Evolutionary conservation across 306 rosid species (phyloP).

Genomic region (Cyclanthera cordifolia): DNA sequence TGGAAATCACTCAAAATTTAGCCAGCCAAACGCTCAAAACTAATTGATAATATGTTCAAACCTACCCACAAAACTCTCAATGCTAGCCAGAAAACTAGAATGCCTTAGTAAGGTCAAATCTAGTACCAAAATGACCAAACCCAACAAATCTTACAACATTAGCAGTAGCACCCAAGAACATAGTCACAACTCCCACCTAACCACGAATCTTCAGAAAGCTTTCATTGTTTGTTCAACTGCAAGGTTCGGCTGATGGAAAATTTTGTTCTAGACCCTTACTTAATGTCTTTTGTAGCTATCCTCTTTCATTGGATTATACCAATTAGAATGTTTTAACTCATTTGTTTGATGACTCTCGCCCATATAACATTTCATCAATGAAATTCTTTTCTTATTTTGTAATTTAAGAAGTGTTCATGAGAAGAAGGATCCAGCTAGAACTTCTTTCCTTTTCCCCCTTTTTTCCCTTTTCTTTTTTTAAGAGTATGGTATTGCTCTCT

Average conservation of each 20-base stretch:
- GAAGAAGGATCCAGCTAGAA: neutral
- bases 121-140: neutral
- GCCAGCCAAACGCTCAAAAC: neutral
- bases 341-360: neutral
- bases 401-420: neutral
- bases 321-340: neutral
- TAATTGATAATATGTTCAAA: neutral
- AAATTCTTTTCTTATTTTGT: neutral
- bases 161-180: neutral
- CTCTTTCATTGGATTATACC: neutral
- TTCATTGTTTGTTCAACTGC: neutral
- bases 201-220: neutral
- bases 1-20: neutral
- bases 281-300: neutral
- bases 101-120: neutral
- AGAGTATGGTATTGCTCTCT: neutral
- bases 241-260: constrained; percentile 1
- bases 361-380: neutral
- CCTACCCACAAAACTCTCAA: neutral
- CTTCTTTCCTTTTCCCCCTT: neutral
- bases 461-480: neutral
- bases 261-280: neutral
- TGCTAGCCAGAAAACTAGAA: neutral
- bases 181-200: neutral
- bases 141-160: neutral